phyloP scores from a whole-genome alignment of 2,329 filamentous ascomycete species.

The Cladophialophora yegresii region DNA sequence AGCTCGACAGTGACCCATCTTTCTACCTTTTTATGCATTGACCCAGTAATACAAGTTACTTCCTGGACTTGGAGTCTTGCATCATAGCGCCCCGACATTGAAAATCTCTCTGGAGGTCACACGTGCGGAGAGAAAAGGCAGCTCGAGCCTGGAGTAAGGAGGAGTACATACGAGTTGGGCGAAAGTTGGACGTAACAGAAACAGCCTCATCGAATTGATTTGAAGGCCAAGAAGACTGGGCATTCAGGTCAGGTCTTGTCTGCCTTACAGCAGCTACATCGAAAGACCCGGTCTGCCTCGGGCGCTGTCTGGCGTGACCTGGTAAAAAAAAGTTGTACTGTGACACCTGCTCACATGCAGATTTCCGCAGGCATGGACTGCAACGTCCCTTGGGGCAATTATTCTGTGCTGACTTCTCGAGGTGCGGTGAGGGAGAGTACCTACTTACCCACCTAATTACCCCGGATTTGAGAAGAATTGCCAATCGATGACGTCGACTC shows the following conservation, averaged over 20 bases:
- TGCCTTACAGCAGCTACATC: neutral
- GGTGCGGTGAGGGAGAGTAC: neutral
- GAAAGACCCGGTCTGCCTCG: neutral
- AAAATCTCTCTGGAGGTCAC: conserved; percentile 26
- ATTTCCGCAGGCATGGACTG: neutral
- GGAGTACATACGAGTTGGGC: neutral
- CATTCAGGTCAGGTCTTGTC: conserved; percentile 6
- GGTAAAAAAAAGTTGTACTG: neutral
- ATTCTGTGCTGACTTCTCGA: neutral
- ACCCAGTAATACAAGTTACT: conserved; percentile 2
- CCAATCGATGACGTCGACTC: neutral
- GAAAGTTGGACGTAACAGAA: conserved; percentile 33
- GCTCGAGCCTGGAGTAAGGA: conserved; percentile 5
- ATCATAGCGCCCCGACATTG: conserved; percentile 16
- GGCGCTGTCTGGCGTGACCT: too few relatives aligned
- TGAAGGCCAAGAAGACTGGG: conserved; percentile 12
- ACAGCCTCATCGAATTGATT: conserved; percentile 24
- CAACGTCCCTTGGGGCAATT: neutral
- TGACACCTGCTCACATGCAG: neutral
- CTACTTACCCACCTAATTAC: too few relatives aligned
- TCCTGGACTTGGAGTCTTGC: conserved; percentile 2
- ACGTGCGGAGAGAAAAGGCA: conserved; percentile 30
- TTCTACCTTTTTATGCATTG: neutral
- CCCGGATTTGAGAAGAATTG: neutral
- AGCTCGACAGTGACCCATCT: neutral